Conservation (phyloP, 2,329 filamentous ascomycete genomes). For the Raffaelea ambrosiae region DNA sequence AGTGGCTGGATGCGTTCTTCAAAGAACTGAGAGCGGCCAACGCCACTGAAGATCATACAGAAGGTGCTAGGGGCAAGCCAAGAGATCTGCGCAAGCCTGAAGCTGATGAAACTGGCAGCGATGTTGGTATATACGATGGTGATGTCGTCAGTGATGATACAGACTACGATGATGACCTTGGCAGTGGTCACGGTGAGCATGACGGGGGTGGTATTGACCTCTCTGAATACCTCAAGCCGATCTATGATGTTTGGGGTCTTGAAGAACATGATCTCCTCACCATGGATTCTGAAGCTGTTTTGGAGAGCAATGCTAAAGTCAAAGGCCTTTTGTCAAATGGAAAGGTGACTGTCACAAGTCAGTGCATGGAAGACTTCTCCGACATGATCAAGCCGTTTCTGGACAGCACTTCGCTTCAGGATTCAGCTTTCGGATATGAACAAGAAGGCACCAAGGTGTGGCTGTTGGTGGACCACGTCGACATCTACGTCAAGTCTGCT, state of each 20-base stretch:
- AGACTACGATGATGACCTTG: background rate
- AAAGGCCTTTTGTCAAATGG: no score
- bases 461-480: slow-evolving; percentile 27
- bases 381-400: slow-evolving; percentile 3
- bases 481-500: slow-evolving; percentile 33
- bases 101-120: no score
- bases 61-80: background rate
- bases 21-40: background rate
- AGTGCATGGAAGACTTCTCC: background rate
- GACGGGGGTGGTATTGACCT: no score
- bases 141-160: background rate
- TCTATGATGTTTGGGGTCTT: no score
- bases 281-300: background rate
- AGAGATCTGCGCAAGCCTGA: background rate
- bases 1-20: slow-evolving; percentile 4
- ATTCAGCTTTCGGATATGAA: background rate
- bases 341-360: background rate
- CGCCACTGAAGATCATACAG: background rate
- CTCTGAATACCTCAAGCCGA: no score
- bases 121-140: no score
- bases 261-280: no score
- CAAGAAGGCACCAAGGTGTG: slow-evolving; percentile 15
- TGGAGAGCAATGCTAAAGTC: background rate
- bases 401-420: slow-evolving; percentile 3
- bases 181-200: no score